Base-by-base conservation (phyloP, 2,329 filamentous ascomycete species). In the Cladosporium phlei region DNA sequence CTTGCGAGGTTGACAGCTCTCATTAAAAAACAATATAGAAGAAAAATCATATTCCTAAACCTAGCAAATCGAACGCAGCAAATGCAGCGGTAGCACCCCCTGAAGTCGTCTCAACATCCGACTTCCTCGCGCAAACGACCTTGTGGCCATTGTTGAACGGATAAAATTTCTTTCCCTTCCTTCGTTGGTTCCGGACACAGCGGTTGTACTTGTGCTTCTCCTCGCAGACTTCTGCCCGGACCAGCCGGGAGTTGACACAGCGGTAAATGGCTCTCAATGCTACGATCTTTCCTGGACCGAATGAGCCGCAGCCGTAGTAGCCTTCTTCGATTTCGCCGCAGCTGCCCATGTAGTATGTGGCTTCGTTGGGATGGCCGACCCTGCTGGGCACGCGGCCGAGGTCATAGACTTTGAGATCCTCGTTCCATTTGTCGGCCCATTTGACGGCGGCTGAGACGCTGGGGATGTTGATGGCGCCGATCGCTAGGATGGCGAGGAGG, bases 371-470 rank as follows among this genome's bases (percentile, higher is more conserved):
- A 7, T 20, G 32, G 12, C 27, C 27, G 17, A 27, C 27, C 8
- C 14, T 27, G 38, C 38, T 42, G 27, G 28, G 38, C 6, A 42
- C 20, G 38, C 38, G 27, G 17, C 38, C 28, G 27, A 42, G 16
- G 27, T 42, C 19, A 25, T 27, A 42, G 17, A 42, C 27, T 32
- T 42, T 19, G 8, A 42, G 38, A 20, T 42, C 16, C 2, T 11
- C 9, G 38, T 42, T 42, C 38, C 38, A 42, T 32, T 22, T 32
- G n/a, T n/a, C n/a, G n/a, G n/a, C n/a, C n/a, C n/a, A n/a, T n/a
- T n/a, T n/a, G n/a, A n/a, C n/a, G 16, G 38, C 38, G 11, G 38
- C 38, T 17, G 38, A 42, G 19, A 27, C 8, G 28, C 19, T n/a
- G 10, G 27, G 17, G 25, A 40, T 10, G 11, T 16, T 20, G 34